Conservation (phyloP, 2,329 filamentous ascomycete species). For the Fusarium transvaalense region DNA sequence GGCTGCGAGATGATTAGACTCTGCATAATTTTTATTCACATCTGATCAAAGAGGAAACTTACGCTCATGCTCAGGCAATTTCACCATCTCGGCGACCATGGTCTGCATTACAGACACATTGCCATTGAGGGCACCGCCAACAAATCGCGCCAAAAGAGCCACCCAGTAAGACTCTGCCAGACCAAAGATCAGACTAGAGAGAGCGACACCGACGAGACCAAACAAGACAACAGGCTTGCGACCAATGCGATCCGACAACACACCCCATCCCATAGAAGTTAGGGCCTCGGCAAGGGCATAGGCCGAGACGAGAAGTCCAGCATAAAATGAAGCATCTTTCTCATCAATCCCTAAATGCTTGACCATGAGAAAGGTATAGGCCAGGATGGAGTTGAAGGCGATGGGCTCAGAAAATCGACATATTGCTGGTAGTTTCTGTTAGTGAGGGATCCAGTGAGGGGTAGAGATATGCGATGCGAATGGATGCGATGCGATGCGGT, state of each 20-base stretch:
- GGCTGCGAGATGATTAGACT: slow-evolving; percentile 24
- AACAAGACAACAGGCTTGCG: slow-evolving; percentile 77
- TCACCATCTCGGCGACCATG: slow-evolving; percentile 90
- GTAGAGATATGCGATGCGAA: neutral
- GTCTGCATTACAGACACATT: slow-evolving; percentile 92
- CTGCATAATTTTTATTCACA: rapidly evolving
- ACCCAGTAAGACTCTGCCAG: slow-evolving; percentile 85
- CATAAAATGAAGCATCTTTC: slow-evolving; percentile 81
- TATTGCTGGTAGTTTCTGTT: slow-evolving; percentile 38
- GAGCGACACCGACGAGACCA: slow-evolving; percentile 80
- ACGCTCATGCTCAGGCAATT: slow-evolving; percentile 85
- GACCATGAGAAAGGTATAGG: slow-evolving; percentile 91
- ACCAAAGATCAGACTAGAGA: slow-evolving; percentile 84
- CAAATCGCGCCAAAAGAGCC: slow-evolving; percentile 80
- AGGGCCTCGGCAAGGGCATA: slow-evolving; percentile 90
- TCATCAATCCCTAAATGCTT: slow-evolving; percentile 79
- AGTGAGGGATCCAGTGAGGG: neutral
- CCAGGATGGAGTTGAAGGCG: slow-evolving; percentile 89
- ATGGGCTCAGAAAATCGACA: slow-evolving; percentile 82
- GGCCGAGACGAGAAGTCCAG: slow-evolving; percentile 85
- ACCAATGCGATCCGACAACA: slow-evolving; percentile 70
- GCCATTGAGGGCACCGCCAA: slow-evolving; percentile 90
- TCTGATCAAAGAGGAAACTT: neutral
- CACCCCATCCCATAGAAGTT: slow-evolving; percentile 75
- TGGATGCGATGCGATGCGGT: slow-evolving; percentile 5